Evolutionary conservation across 2,329 filamentous ascomycete species (phyloP), one percentile per base, ranked within the genome.

Genomic region (Fusarium euwallaceae): DNA sequence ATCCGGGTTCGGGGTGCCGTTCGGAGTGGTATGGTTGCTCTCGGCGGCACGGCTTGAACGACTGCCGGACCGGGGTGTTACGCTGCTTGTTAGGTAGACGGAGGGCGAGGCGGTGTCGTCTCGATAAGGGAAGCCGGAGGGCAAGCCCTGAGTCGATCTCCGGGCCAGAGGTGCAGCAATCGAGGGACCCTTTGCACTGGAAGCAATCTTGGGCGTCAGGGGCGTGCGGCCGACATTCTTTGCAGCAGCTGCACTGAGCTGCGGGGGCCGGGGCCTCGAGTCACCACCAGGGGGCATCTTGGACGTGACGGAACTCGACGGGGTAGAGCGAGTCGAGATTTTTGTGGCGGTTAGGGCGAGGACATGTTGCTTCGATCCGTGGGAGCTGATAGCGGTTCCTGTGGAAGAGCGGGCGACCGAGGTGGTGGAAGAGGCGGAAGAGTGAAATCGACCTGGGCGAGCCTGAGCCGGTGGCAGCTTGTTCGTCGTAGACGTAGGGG

Each of bases 21-120:
- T 89, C 4, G 94, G 92, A 2, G 94, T 95, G 36, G 88, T 89
- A 68, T 87, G 89, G 29, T 88, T 84, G 81, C 92, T 95, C 80
- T 94, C 91, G 67, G 92, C 89, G 75, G 45, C 45, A 51, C 94
- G 91, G 76, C 87, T 91, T 81, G 91, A 94, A 71, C 95, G 89
- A 59, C 91, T 87, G 10, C 92, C 93, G 10, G 95, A 95, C 74
- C 95, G 91, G 61, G 95, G 94, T 4, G 95, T 97, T 80, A 95
- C 86, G 81, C 94, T 95, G 81, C 84, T 88, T 82, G 83, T 90
- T 53, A 95, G 83, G 76, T 90, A 90, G 61, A 66, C 45, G 10
- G 59, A 29, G 11, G 64, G 56, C 36, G 61, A 34, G 37, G 65
- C 64, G 34, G 43, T 43, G 6, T 77, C 76, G 12, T 78, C 77